Evolutionary conservation across 2,329 filamentous ascomycete species (phyloP).

Genomic region (Corynespora cassiicola): DNA sequence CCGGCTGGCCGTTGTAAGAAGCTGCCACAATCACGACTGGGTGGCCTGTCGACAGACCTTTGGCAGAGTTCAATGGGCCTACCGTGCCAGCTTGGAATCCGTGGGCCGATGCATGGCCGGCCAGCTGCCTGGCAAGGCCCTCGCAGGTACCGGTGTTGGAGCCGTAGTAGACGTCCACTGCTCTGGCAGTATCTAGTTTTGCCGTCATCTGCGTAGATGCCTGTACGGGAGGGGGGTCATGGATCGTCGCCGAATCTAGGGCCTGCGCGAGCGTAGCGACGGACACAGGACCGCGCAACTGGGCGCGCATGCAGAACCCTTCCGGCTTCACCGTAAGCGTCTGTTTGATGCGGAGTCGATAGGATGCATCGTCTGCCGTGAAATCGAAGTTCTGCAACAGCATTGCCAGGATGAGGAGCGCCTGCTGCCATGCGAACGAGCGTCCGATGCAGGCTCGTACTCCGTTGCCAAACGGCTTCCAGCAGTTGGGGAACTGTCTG

Average conservation of each 20-base stretch:
- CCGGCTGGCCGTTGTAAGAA: slow-evolving; percentile 43
- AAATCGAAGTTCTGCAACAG: slow-evolving; percentile 47
- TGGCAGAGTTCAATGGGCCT: slow-evolving; percentile 27
- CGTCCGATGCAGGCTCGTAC: slow-evolving; percentile 57
- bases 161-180: slow-evolving; percentile 32
- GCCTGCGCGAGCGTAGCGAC: slow-evolving; percentile 21
- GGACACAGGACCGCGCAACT: slow-evolving; percentile 18
- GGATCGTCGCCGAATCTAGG: slow-evolving; percentile 12
- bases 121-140: slow-evolving; percentile 36
- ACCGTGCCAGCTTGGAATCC: slow-evolving; percentile 32
- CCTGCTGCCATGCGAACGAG: slow-evolving; percentile 59
- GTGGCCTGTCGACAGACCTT: slow-evolving; percentile 26
- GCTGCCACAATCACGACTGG: slow-evolving; percentile 41
- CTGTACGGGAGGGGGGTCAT: slow-evolving; percentile 1
- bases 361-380: slow-evolving; percentile 42
- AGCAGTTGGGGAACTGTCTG: slow-evolving; percentile 39
- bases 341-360: slow-evolving; percentile 43
- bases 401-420: slow-evolving; percentile 46
- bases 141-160: slow-evolving; percentile 43
- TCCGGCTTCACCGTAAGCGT: slow-evolving; percentile 49
- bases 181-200: background rate
- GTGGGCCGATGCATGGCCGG: slow-evolving; percentile 21
- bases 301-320: slow-evolving; percentile 34
- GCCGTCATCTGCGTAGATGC: too few relatives aligned
- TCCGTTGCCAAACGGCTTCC: slow-evolving; percentile 60